Percentiles rank a stretch among this genome's conserved stretches.
Evolutionary conservation across 2,329 filamentous ascomycete species (phyloP).

Genomic region (Ophiostoma himal-ulmi): DNA sequence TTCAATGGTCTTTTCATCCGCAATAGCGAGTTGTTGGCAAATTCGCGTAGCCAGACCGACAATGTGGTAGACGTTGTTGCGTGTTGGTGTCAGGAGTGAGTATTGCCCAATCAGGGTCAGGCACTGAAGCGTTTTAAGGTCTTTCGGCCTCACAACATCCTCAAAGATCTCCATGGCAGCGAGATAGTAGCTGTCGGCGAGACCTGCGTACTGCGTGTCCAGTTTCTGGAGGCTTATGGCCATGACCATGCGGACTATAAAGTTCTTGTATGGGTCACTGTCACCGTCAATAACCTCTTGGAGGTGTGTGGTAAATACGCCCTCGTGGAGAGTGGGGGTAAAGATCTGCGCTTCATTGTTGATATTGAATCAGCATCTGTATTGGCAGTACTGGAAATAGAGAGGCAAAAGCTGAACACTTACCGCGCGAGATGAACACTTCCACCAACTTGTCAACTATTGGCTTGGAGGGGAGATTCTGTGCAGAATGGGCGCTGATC

Average conservation of each 20-base stretch:
- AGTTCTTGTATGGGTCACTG: constrained; percentile 75
- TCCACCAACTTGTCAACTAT: constrained; percentile 75
- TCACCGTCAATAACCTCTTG: constrained; percentile 74
- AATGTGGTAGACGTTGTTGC: constrained; percentile 89
- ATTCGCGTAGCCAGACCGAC: constrained; percentile 82
- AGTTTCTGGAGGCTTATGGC: constrained; percentile 93
- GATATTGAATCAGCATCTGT: neutral
- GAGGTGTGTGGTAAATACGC: constrained; percentile 66
- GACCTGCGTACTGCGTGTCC: constrained; percentile 79
- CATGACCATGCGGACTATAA: constrained; percentile 83
- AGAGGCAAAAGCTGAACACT: constrained; percentile 25
- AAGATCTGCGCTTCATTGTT: constrained; percentile 67
- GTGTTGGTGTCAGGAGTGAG: constrained; percentile 83
- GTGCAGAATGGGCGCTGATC: constrained; percentile 76
- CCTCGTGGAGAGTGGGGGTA: constrained; percentile 81
- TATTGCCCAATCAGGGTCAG: constrained; percentile 83
- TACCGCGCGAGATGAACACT: constrained; percentile 80
- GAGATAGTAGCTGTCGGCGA: constrained; percentile 92
- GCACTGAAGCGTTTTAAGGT: constrained; percentile 86
- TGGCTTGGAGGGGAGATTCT: constrained; percentile 64
- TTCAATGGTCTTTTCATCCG: constrained; percentile 81
- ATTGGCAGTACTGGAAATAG: neutral
- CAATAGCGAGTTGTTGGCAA: constrained; percentile 80
- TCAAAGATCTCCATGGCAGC: constrained; percentile 82
- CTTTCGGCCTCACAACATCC: constrained; percentile 76